Evolutionary conservation across 176 grass and related monocot genomes (phyloP).

Genomic region (Chloris gayana): DNA sequence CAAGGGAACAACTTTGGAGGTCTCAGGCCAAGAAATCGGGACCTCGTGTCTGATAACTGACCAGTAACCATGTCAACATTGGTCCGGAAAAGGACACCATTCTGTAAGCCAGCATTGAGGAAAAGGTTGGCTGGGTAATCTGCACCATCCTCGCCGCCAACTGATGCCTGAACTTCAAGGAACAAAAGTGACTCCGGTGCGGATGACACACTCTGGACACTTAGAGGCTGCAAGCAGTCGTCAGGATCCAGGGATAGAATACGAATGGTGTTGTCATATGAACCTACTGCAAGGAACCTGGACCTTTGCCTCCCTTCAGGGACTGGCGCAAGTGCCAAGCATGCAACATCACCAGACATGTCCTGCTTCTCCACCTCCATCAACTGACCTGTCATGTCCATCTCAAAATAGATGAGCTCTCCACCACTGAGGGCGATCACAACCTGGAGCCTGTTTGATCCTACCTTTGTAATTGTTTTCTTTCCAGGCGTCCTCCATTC

Average conservation of each 20-base stretch:
- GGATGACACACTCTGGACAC: slow-evolving; percentile 85
- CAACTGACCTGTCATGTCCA: slow-evolving; percentile 96
- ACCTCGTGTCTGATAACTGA: slow-evolving; percentile 90
- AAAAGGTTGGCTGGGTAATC: slow-evolving; percentile 94
- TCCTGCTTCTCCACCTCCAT: slow-evolving; percentile 98
- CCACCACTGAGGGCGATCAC: slow-evolving; percentile 96
- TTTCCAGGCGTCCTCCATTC: slow-evolving; percentile 97
- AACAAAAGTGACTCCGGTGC: slow-evolving; percentile 92
- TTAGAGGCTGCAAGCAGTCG: slow-evolving; percentile 87
- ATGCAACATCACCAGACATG: slow-evolving; percentile 97
- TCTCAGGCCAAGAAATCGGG: slow-evolving; percentile 88
- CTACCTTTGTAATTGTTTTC: slow-evolving; percentile 96
- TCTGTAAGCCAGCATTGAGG: slow-evolving; percentile 97
- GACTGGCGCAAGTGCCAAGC: slow-evolving; percentile 84
- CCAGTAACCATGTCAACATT: slow-evolving; percentile 98
- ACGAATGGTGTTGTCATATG: slow-evolving; percentile 91
- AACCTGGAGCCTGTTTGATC: slow-evolving; percentile 91
- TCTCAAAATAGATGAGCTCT: slow-evolving; percentile 98
- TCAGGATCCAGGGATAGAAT: slow-evolving; percentile 94
- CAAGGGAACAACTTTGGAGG: slow-evolving; percentile 91
- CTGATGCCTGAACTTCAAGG: slow-evolving; percentile 86
- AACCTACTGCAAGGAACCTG: slow-evolving; percentile 92
- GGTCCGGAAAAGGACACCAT: slow-evolving; percentile 96
- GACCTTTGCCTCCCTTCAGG: slow-evolving; percentile 95
- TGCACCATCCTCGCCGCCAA: slow-evolving; percentile 92